A percentile compares a stretch with the other conserved stretches of the same genome.
These are phyloP conservation scores for Adansonia grandidieri DNA, from an alignment of 441 rosid species.

Conservation along the genomic window DNA sequence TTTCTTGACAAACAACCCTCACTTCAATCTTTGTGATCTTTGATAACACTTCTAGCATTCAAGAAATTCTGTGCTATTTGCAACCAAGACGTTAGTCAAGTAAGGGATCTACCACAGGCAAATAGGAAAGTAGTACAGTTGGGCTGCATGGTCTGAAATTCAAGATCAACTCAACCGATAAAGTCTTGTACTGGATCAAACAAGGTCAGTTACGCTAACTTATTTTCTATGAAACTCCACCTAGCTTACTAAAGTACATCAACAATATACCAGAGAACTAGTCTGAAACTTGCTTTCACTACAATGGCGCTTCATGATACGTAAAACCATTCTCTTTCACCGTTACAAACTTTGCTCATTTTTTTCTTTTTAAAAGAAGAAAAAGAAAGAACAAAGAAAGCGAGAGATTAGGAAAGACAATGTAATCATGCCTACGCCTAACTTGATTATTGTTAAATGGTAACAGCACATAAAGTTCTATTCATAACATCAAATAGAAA, in stretches of 20 bases:
- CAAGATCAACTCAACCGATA: not conserved
- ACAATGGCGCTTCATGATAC: too few species aligned
- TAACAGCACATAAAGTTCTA: too few species aligned
- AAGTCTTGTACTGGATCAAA: not conserved
- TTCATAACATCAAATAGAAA: not conserved
- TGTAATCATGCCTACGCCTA: too few species aligned
- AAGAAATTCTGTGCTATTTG: not conserved
- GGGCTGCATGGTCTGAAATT: not conserved
- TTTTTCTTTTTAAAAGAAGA: not conserved
- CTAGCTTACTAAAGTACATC: too few species aligned
- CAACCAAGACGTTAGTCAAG: not conserved
- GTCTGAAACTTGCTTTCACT: not conserved
- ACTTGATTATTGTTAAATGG: too few species aligned
- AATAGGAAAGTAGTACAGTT: not conserved
- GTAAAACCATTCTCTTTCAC: not conserved
- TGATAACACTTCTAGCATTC: not conserved
- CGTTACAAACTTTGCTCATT: not conserved
- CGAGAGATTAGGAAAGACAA: too few species aligned
- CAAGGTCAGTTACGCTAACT: not conserved
- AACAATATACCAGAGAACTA: not conserved
- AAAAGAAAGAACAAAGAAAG: too few species aligned
- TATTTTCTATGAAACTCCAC: not conserved
- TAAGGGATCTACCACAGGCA: not conserved
- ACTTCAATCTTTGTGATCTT: slow-evolving; percentile 4
- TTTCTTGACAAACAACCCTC: not conserved